These are phyloP conservation scores for Fusarium pseudonygamai DNA, from an alignment of 2,329 filamentous ascomycete genomes.

Conservation along the genomic window DNA sequence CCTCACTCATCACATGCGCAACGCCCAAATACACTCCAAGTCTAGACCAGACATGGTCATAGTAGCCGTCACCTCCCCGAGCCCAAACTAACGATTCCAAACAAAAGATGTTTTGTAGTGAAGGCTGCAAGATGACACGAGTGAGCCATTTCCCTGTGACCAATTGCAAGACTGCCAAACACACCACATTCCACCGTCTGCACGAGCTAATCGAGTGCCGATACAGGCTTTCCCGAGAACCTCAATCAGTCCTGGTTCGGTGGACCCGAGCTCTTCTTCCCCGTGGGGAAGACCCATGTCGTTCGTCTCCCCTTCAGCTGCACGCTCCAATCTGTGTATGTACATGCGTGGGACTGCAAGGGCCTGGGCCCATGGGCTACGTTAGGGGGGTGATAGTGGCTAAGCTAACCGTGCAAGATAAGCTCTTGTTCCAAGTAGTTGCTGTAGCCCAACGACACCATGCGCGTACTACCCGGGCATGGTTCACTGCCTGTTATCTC, in stretches of 20 bases:
- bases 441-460: conserved; percentile 1
- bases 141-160: not conserved
- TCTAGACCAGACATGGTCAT: not conserved
- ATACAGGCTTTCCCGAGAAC: not conserved
- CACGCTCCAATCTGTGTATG: not conserved
- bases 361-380: conserved; percentile 3
- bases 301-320: not conserved
- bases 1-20: conserved; percentile 17
- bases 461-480: not conserved
- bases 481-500: conserved; percentile 6
- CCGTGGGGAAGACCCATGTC: conserved; percentile 18
- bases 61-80: not conserved
- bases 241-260: not conserved
- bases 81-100: not conserved
- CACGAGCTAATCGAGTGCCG: not conserved
- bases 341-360: not conserved
- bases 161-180: not conserved
- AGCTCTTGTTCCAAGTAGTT: not conserved
- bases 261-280: conserved; percentile 18
- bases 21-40: not conserved
- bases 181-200: conserved; percentile 7
- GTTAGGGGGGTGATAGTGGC: not conserved
- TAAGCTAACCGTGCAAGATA: conserved; percentile 1
- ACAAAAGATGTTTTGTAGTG: not conserved
- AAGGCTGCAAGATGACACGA: conserved; percentile 6